Conservation (phyloP, 495 filamentous ascomycete species). For the Oidiodendron maius region DNA sequence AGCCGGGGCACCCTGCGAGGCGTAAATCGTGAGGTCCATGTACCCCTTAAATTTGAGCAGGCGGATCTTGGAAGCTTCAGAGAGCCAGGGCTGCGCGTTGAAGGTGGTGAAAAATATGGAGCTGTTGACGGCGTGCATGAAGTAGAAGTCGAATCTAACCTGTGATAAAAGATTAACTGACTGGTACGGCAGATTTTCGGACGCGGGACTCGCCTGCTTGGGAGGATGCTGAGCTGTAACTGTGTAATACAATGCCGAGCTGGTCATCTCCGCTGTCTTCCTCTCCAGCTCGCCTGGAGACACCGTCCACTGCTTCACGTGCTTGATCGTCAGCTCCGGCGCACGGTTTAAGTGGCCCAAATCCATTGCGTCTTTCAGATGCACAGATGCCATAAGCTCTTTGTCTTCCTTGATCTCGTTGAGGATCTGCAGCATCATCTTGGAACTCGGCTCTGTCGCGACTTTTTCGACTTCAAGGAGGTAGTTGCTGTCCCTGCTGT, state of each 20-base stretch:
- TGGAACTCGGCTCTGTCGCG: conserved; percentile 30
- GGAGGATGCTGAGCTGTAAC: conserved; percentile 53
- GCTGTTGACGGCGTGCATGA: conserved; percentile 61
- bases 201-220: not conserved
- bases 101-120: conserved; percentile 59
- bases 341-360: conserved; percentile 60
- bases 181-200: too few species aligned
- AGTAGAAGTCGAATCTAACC: conserved; percentile 76
- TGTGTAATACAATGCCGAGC: conserved; percentile 59
- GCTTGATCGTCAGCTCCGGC: conserved; percentile 52
- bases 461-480: conserved; percentile 49
- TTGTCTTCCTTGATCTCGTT: conserved; percentile 49
- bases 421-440: conserved; percentile 51
- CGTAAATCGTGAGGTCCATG: conserved; percentile 57
- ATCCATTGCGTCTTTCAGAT: conserved; percentile 53
- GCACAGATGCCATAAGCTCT: conserved; percentile 44
- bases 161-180: conserved; percentile 5
- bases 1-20: conserved; percentile 46
- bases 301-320: conserved; percentile 55
- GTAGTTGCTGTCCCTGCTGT: conserved; percentile 40
- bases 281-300: conserved; percentile 56
- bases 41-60: conserved; percentile 62
- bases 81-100: conserved; percentile 32
- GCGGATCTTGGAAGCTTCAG: conserved; percentile 43
- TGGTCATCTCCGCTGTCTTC: conserved; percentile 71